Evolutionary conservation across 2,329 filamentous ascomycete species (phyloP).

Genomic region (Plenodomus lindquistii): DNA sequence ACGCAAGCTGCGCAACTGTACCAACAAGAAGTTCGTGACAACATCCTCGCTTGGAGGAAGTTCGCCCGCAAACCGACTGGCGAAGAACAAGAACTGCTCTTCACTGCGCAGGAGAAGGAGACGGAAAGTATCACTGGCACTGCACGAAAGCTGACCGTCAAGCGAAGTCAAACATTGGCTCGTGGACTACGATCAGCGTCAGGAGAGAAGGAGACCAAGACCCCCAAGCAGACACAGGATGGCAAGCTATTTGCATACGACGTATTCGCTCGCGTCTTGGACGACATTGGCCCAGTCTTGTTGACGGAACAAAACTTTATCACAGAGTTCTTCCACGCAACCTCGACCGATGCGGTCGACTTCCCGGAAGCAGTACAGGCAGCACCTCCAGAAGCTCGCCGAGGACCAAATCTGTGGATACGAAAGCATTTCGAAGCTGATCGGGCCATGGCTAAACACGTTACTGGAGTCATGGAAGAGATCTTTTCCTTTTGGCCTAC

Average conservation of each 20-base stretch:
- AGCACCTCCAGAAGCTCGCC: constrained; percentile 67
- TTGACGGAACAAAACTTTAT: constrained; percentile 96
- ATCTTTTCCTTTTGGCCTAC: constrained; percentile 81
- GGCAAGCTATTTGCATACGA: constrained; percentile 76
- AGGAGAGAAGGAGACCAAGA: constrained; percentile 61
- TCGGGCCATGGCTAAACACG: constrained; percentile 78
- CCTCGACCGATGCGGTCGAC: constrained; percentile 78
- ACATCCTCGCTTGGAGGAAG: constrained; percentile 77
- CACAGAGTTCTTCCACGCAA: constrained; percentile 94
- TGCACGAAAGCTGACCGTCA: constrained; percentile 91
- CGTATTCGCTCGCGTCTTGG: constrained; percentile 76
- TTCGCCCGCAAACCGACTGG: constrained; percentile 73
- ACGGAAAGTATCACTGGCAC: constrained; percentile 67
- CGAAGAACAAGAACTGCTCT: constrained; percentile 83
- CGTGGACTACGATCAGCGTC: constrained; percentile 71
- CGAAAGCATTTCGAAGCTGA: constrained; percentile 86
- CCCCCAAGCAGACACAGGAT: constrained; percentile 62
- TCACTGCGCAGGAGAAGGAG: constrained; percentile 88
- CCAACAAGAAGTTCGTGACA: constrained; percentile 78
- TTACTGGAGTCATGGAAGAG: constrained; percentile 86
- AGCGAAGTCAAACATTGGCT: constrained; percentile 85
- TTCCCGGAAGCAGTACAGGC: constrained; percentile 79
- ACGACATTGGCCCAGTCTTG: constrained; percentile 80
- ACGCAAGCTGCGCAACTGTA: constrained; percentile 76
- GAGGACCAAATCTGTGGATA: constrained; percentile 71